These are phyloP conservation scores for Cucumis cinereus DNA, from an alignment of 306 rosid genomes.

Conservation along the genomic window DNA sequence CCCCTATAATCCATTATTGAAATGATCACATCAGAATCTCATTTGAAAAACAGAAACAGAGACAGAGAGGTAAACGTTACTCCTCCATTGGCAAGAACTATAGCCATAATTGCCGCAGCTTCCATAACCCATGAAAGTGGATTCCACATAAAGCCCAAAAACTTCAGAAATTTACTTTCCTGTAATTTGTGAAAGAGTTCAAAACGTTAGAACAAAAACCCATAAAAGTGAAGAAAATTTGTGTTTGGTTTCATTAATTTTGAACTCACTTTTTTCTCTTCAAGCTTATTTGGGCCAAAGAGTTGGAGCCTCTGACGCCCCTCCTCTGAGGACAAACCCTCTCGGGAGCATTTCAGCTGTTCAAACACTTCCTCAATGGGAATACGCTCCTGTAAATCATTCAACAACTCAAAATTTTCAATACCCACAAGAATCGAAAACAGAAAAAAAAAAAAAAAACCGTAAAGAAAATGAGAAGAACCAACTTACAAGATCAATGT, in stretches of 20 bases:
- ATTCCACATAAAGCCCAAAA: constrained; percentile 95
- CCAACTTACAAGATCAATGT: constrained; percentile 52
- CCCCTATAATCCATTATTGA: constrained; percentile 27
- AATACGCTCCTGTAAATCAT: constrained; percentile 44
- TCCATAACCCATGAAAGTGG: constrained; percentile 98
- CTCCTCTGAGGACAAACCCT: constrained; percentile 61
- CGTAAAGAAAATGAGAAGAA: background rate
- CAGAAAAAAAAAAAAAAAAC: background rate
- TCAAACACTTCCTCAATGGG: constrained; percentile 76
- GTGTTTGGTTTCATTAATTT: background rate
- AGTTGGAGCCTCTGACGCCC: constrained; percentile 50
- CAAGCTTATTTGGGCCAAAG: constrained; percentile 81
- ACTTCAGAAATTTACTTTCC: constrained; percentile 64
- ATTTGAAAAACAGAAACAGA: background rate
- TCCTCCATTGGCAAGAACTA: constrained; percentile 86
- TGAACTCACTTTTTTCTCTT: constrained; percentile 54
- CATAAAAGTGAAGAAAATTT: background rate
- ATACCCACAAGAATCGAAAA: too few species aligned
- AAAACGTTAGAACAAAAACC: background rate
- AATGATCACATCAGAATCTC: background rate
- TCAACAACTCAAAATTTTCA: too few species aligned
- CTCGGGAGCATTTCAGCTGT: constrained; percentile 57
- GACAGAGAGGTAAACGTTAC: constrained; percentile 15
- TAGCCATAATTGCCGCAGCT: constrained; percentile 85
- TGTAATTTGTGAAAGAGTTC: constrained; percentile 15